Conservation (phyloP, 495 filamentous ascomycete species). For the Annulohypoxylon moriforme region DNA sequence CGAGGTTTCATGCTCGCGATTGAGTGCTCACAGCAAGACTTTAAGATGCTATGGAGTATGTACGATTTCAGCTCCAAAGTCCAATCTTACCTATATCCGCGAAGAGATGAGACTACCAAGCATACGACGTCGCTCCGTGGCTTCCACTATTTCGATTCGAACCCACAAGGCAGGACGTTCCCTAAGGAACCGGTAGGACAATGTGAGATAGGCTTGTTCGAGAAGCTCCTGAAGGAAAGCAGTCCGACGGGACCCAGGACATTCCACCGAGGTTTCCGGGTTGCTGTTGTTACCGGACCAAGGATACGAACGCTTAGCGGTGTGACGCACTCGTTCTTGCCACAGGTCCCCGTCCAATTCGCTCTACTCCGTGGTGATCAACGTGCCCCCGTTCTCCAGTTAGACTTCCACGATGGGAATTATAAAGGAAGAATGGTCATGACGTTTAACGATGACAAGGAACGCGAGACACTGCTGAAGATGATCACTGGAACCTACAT, state of each 20-base stretch:
- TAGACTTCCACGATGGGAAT: slow-evolving; percentile 76
- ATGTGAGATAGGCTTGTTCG: slow-evolving; percentile 78
- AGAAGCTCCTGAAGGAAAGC: slow-evolving; percentile 68
- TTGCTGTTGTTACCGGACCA: slow-evolving; percentile 78
- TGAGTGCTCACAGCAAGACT: slow-evolving; percentile 77
- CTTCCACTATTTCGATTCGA: slow-evolving; percentile 80
- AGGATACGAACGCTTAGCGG: slow-evolving; percentile 79
- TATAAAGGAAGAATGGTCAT: slow-evolving; percentile 74
- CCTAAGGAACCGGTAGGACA: slow-evolving; percentile 75
- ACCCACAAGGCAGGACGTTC: slow-evolving; percentile 71
- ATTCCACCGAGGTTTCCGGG: slow-evolving; percentile 79
- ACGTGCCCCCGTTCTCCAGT: slow-evolving; percentile 71
- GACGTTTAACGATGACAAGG: slow-evolving; percentile 75
- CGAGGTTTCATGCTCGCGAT: slow-evolving; percentile 75
- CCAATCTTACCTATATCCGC: slow-evolving; percentile 71
- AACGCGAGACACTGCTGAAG: slow-evolving; percentile 73
- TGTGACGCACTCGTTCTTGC: slow-evolving; percentile 71
- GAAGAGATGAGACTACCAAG: slow-evolving; percentile 71
- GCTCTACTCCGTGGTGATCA: slow-evolving; percentile 75
- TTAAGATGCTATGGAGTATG: slow-evolving; percentile 79
- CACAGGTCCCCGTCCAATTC: slow-evolving; percentile 74
- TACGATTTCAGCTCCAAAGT: slow-evolving; percentile 82
- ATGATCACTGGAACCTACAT: slow-evolving; percentile 74
- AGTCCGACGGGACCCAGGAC: slow-evolving; percentile 74
- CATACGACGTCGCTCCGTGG: slow-evolving; percentile 72